phyloP scores from a whole-genome alignment of 768 basidiomycete species.

The Royoungia palumana region DNA sequence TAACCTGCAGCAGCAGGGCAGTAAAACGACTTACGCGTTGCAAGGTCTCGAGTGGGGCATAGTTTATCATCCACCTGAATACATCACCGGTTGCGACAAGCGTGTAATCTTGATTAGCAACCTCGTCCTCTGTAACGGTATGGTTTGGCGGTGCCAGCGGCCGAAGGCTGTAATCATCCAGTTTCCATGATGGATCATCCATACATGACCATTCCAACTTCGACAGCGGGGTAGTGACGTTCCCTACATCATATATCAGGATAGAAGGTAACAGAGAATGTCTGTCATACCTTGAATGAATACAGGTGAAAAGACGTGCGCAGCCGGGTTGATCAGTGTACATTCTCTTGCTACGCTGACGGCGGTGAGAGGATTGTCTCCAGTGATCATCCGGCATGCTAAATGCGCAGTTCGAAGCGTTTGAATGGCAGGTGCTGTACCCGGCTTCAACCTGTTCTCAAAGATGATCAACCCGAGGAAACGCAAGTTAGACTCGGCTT shows the following conservation, averaged over 20 bases:
- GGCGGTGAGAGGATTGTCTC: constrained; percentile 94
- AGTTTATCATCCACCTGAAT: constrained; percentile 97
- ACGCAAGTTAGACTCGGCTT: constrained; percentile 84
- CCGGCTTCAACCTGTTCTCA: constrained; percentile 95
- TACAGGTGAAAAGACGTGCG: constrained; percentile 80
- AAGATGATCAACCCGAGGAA: constrained; percentile 97
- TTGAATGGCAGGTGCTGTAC: constrained; percentile 87
- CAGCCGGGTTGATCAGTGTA: constrained; percentile 79
- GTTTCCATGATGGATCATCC: constrained; percentile 79
- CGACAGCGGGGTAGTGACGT: constrained; percentile 48
- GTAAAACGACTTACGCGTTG: constrained; percentile 58
- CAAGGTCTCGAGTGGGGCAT: constrained; percentile 89
- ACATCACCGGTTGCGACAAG: constrained; percentile 92
- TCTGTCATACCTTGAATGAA: constrained; percentile 63
- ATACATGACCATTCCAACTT: constrained; percentile 88
- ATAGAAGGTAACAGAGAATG: background rate
- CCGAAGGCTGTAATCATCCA: constrained; percentile 87
- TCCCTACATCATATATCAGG: constrained; percentile 41
- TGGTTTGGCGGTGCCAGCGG: constrained; percentile 72
- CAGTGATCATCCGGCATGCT: constrained; percentile 96
- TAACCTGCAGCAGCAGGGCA: background rate
- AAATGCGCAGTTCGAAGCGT: constrained; percentile 85
- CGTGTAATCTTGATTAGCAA: constrained; percentile 82
- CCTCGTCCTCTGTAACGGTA: constrained; percentile 65
- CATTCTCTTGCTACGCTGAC: constrained; percentile 97